Conservation (phyloP, 2,329 filamentous ascomycete genomes). For the Pestalotiopsis sp. region DNA sequence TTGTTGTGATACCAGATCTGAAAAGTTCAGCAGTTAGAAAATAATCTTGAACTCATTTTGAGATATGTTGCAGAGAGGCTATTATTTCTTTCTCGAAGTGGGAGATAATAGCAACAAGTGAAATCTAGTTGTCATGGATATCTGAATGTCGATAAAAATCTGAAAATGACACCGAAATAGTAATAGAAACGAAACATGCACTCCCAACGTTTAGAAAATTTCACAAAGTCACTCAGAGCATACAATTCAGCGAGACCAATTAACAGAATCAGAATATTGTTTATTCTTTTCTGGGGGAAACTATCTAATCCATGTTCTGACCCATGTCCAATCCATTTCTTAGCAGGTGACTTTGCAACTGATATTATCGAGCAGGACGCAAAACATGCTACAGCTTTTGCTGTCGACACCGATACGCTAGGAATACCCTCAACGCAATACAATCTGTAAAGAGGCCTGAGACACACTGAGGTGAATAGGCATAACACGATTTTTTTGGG, state of each 20-base stretch:
- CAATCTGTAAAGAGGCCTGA: neutral
- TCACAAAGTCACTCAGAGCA: too few species aligned
- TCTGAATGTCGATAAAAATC: too few species aligned
- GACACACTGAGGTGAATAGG: neutral
- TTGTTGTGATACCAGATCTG: neutral
- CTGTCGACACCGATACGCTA: neutral
- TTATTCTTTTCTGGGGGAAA: neutral
- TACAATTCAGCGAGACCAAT: neutral
- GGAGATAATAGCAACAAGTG: too few species aligned
- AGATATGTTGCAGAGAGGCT: neutral
- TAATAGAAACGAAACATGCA: too few species aligned
- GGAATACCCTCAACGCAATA: neutral
- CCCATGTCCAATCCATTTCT: too few species aligned
- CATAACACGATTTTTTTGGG: neutral
- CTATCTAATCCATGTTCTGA: conserved; percentile 1
- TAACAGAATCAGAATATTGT: neutral
- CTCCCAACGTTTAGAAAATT: too few species aligned
- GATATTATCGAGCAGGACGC: too few species aligned
- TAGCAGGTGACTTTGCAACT: too few species aligned
- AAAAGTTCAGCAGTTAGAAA: neutral
- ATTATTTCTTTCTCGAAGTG: too few species aligned
- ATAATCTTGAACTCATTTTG: neutral
- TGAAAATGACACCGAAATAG: too few species aligned
- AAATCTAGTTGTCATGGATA: too few species aligned
- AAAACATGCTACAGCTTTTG: neutral